phyloP scores from a whole-genome alignment of 495 filamentous ascomycete genomes.

The Amniculicola lignicola region DNA sequence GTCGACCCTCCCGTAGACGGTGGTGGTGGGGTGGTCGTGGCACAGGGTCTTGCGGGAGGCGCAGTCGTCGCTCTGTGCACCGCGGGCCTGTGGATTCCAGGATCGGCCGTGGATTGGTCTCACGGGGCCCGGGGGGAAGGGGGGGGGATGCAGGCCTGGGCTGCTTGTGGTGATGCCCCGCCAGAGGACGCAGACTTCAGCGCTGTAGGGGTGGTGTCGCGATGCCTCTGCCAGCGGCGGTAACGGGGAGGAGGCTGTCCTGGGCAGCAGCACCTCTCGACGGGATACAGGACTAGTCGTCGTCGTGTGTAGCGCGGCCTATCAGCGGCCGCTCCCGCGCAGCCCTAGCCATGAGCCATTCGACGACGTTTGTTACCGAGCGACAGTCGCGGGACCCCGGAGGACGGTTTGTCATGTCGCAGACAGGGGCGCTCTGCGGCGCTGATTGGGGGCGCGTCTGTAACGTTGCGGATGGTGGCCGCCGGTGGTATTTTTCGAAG shows the following conservation, averaged over 20 bases:
- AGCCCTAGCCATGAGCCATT: neutral
- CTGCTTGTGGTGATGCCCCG: neutral
- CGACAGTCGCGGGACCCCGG: too few species aligned
- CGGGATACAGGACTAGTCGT: too few species aligned
- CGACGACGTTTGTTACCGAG: neutral
- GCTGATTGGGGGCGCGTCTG: slow-evolving; percentile 2
- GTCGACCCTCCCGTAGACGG: neutral
- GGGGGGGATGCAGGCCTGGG: slow-evolving; percentile 11
- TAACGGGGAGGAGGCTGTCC: too few species aligned
- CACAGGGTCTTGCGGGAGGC: slow-evolving; percentile 7
- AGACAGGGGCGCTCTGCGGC: neutral
- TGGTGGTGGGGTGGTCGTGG: neutral
- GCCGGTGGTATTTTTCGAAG: neutral
- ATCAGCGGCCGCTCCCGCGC: neutral
- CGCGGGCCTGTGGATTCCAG: neutral
- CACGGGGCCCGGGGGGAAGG: slow-evolving; percentile 9
- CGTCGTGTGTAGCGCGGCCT: neutral
- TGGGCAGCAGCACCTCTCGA: too few species aligned
- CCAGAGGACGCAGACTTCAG: neutral
- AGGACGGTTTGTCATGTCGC: too few species aligned
- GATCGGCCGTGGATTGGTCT: neutral
- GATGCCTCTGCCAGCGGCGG: neutral
- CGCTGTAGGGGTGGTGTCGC: slow-evolving; percentile 5
- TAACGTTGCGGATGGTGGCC: neutral
- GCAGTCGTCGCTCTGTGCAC: slow-evolving; percentile 16